Base-by-base conservation (phyloP, 1,284 basidiomycete genomes). In the Somion occarium region DNA sequence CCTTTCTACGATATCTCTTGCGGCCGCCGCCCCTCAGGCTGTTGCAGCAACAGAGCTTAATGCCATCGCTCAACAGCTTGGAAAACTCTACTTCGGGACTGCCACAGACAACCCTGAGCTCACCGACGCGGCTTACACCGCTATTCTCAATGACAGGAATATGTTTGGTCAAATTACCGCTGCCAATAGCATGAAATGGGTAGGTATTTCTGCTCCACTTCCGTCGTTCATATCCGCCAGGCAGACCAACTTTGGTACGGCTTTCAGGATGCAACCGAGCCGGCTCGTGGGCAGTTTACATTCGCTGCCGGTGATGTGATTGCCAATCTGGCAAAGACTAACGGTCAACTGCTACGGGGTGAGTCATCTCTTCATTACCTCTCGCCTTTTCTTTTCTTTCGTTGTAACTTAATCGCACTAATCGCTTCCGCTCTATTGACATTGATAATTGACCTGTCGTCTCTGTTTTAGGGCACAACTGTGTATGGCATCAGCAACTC, bases 141-240 rank as follows among this genome's bases (percentile, higher is more conserved):
- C 61, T 12, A 64, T 68, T 49, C 65, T 80, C 50, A 68, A 68
- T 54, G 69, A 79, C 56, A 68, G 63, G 19, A 60, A 63, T 5
- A 69, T 74, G 52, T 82, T 81, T 56, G 70, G 69, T 24, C 75
- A 78, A 56, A 65, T 79, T 43, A 81, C 79, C 5, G 69, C 79
- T 3, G 74, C 70, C 19, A 80, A 80, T 60, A 75, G 71, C 53
- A 76, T 79, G 76, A 80, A 79, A 73, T 79, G 78, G 78, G 76
- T 73, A 47, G 9, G 66, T 51, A 27, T 7, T 15, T 24, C 12
- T 3, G n/a, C 24, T 34, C 30, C 30, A 34, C 15, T 7, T 15
- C 15, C 15, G 30, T 34, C 30, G 30, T 34, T 34, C 30, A 34
- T 34, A 7, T 34, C 30, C 30, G 39, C 39, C 19, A n/a, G n/a